phyloP scores from a whole-genome alignment of 805 yeast species.

The Zygosaccharomyces rouxii region DNA sequence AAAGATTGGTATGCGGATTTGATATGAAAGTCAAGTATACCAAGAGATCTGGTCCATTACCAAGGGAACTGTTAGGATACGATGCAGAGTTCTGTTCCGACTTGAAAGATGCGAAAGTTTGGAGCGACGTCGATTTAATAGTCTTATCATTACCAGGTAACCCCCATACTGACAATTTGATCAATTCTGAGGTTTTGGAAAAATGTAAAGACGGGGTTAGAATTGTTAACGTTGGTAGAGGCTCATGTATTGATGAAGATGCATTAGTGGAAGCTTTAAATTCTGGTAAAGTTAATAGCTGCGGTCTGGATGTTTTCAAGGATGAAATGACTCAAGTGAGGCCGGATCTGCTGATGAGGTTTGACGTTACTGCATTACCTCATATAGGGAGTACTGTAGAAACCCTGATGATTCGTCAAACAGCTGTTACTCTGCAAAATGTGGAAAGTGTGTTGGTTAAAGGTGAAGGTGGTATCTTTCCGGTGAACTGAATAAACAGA shows the following conservation, averaged over 20 bases:
- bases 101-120: conserved; percentile 40
- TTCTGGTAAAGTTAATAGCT: conserved; percentile 55
- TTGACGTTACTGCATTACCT: conserved; percentile 64
- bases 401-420: conserved; percentile 51
- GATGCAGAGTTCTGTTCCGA: conserved; percentile 42
- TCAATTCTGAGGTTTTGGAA: conserved; percentile 46
- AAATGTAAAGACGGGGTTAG: conserved; percentile 51
- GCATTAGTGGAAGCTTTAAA: conserved; percentile 58
- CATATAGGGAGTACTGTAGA: conserved; percentile 67
- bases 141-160: conserved; percentile 66
- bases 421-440: conserved; percentile 51
- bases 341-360: conserved; percentile 46
- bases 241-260: conserved; percentile 61
- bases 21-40: conserved; percentile 65
- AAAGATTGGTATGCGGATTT: conserved; percentile 45
- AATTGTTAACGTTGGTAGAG: conserved; percentile 73
- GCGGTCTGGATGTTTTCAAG: conserved; percentile 70
- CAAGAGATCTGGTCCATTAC: conserved; percentile 45
- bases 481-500: conserved; percentile 27
- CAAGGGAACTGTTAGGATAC: conserved; percentile 41
- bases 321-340: conserved; percentile 53
- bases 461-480: conserved; percentile 38
- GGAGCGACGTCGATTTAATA: conserved; percentile 48
- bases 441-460: conserved; percentile 43
- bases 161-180: conserved; percentile 50